Evolutionary conservation across 2,329 filamentous ascomycete species (phyloP), one percentile per base, ranked within the genome.

Genomic region (Davidsoniella virescens): DNA sequence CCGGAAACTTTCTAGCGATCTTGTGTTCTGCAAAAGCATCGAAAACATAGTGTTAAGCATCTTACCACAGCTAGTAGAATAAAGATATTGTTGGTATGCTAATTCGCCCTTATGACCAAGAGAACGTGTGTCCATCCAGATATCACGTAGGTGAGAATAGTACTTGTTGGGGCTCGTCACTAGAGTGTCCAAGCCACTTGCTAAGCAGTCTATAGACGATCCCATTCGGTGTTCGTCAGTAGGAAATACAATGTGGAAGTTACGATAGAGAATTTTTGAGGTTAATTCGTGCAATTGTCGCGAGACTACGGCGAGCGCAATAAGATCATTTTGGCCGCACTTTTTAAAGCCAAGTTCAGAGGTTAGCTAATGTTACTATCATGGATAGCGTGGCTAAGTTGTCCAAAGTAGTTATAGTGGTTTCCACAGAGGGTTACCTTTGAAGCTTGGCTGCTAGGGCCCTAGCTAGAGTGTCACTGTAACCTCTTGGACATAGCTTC

Each of bases 11-110:
- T 81, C 76, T 20, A 82, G 65, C 1, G 67, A 63, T 41, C 62
- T 67, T 25, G 76, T 70, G 55, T 72, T 75, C 56, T 70, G 73
- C 54, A 82, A 59, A 1, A 74, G 71, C 58, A 79, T 57, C 26
- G 72, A 67, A 5, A 82, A 60, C 40, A 82, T 60, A 0, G 75
- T 78, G 56, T 77, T 81, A 60, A 82, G 67, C 51, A 81, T 78
- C 62, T 78, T 80, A 47, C 76, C 77, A 57, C 73, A 77, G 59
- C 71, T 76, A 29, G 68, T 61, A 50, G 64, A 71, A 57, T 73
- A 73, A 6, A 72, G 64, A 55, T 78, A 79, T 1, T 69, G 63
- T 50, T 71, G 69, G 57, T 76, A 76, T 18, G 70, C 67, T 16
- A 63, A 59, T 55, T 78, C 72, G n/a, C 68, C 72, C 59, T 72